Percentiles rank a stretch among this genome's conserved stretches.
Conservation (phyloP, 2,329 filamentous ascomycete genomes). For the Lasiodiplodia sp. region DNA sequence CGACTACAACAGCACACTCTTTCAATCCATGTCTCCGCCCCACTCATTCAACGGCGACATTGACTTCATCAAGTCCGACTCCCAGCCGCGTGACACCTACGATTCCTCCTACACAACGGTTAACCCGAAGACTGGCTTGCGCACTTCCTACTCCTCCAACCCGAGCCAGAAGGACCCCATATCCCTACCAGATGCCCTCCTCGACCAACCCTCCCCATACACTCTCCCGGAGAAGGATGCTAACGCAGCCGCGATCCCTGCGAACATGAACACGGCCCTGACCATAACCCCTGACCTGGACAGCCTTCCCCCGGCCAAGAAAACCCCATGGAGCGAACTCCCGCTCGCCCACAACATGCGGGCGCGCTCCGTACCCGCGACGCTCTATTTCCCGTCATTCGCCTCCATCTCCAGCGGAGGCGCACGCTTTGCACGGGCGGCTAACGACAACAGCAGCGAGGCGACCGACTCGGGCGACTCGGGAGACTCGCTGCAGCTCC, state of each 20-base stretch:
- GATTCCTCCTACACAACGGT: constrained; percentile 22
- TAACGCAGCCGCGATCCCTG: constrained; percentile 40
- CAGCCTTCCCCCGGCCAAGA: constrained; percentile 48
- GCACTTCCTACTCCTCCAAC: constrained; percentile 8
- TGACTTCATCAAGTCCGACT: constrained; percentile 8
- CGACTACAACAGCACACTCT: constrained; percentile 60
- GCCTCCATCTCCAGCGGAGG: not conserved
- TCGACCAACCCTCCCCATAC: constrained; percentile 43
- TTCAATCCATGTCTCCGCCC: constrained; percentile 37
- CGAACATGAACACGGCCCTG: constrained; percentile 49
- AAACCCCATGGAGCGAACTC: constrained; percentile 52
- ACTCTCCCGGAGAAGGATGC: constrained; percentile 45
- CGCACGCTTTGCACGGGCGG: constrained; percentile 8
- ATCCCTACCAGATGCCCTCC: constrained; percentile 35
- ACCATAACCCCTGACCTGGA: constrained; percentile 47
- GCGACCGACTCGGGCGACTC: not conserved
- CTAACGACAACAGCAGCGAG: constrained; percentile 4
- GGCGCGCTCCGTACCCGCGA: constrained; percentile 54
- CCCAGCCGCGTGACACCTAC: constrained; percentile 9
- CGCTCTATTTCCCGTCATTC: constrained; percentile 46
- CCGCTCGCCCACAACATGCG: constrained; percentile 58
- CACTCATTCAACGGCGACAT: constrained; percentile 29
- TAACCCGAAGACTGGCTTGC: constrained; percentile 15
- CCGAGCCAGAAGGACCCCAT: not conserved
- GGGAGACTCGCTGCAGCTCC: constrained; percentile 28